Conservation (phyloP, 2,329 filamentous ascomycete species). For the Acephala macrosclerotiorum region DNA sequence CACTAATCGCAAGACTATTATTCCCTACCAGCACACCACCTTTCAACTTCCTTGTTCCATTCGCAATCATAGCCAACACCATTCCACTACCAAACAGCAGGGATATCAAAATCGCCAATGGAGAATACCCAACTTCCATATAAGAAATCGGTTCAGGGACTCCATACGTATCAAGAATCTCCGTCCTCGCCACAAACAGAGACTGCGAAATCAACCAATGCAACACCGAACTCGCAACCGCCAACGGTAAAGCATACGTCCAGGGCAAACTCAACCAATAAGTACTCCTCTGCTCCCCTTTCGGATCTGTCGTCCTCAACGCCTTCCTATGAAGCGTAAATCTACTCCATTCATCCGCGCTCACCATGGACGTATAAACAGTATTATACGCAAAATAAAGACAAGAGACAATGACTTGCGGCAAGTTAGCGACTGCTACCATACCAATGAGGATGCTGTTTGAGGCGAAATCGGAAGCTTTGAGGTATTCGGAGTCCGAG, state of each 20-base stretch:
- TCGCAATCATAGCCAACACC: constrained; percentile 32
- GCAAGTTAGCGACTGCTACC: constrained; percentile 52
- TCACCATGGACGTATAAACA: constrained; percentile 54
- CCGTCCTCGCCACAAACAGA: constrained; percentile 51
- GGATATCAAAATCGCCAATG: constrained; percentile 34
- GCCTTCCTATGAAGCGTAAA: constrained; percentile 47
- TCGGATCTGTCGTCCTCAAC: constrained; percentile 51
- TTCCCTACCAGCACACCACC: constrained; percentile 33
- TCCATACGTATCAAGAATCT: constrained; percentile 23
- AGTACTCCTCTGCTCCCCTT: constrained; percentile 50
- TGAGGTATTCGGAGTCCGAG: neutral
- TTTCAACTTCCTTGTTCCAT: constrained; percentile 26
- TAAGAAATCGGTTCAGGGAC: constrained; percentile 13
- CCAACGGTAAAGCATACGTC: constrained; percentile 51
- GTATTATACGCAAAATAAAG: constrained; percentile 54
- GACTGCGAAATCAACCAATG: constrained; percentile 59
- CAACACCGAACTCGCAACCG: constrained; percentile 46
- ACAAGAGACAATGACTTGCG: constrained; percentile 55
- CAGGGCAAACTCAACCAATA: constrained; percentile 56
- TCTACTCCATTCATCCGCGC: constrained; percentile 54
- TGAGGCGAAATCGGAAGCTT: constrained; percentile 17
- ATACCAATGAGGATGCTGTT: constrained; percentile 24
- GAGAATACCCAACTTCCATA: constrained; percentile 35
- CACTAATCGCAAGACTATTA: constrained; percentile 34
- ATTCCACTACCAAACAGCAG: constrained; percentile 25